A percentile compares a stretch with the other conserved stretches of the same genome.
These are phyloP conservation scores for Castanea crenata DNA, from an alignment of 306 rosid species.

Conservation along the genomic window DNA sequence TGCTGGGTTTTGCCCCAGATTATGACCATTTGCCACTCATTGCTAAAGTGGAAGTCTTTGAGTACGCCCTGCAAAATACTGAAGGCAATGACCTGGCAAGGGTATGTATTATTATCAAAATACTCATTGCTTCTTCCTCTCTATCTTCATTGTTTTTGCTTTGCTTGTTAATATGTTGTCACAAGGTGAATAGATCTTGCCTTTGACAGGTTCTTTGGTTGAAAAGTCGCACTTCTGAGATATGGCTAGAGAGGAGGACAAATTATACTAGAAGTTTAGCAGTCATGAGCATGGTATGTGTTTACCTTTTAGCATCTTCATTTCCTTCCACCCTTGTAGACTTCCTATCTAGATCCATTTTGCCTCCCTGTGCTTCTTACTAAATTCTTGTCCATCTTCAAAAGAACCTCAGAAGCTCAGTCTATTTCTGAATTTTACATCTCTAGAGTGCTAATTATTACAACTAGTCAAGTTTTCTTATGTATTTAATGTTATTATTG, in stretches of 20 bases:
- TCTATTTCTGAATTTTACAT: background rate
- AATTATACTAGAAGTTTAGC: conserved; percentile 98
- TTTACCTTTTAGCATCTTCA: background rate
- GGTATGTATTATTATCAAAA: conserved; percentile 39
- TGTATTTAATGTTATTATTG: background rate
- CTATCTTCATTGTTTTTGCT: background rate
- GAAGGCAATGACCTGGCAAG: conserved; percentile 93
- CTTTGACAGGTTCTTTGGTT: conserved; percentile 86
- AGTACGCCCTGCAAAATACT: conserved; percentile 79
- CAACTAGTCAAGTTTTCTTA: background rate
- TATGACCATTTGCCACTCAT: conserved; percentile 94
- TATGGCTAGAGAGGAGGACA: conserved; percentile 98
- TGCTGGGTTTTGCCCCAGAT: conserved; percentile 97
- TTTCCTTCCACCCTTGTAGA: background rate
- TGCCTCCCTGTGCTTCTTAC: background rate
- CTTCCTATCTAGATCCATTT: background rate
- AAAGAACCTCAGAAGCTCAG: background rate
- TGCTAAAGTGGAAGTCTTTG: conserved; percentile 98
- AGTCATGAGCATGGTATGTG: conserved; percentile 95
- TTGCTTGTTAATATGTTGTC: conserved; percentile 24
- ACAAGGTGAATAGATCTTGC: conserved; percentile 21
- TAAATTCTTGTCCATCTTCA: background rate
- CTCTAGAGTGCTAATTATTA: background rate
- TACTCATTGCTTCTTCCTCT: background rate
- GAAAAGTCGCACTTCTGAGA: conserved; percentile 96